Conservation (phyloP, 2,329 filamentous ascomycete genomes). For the Colletotrichum gigasporum region DNA sequence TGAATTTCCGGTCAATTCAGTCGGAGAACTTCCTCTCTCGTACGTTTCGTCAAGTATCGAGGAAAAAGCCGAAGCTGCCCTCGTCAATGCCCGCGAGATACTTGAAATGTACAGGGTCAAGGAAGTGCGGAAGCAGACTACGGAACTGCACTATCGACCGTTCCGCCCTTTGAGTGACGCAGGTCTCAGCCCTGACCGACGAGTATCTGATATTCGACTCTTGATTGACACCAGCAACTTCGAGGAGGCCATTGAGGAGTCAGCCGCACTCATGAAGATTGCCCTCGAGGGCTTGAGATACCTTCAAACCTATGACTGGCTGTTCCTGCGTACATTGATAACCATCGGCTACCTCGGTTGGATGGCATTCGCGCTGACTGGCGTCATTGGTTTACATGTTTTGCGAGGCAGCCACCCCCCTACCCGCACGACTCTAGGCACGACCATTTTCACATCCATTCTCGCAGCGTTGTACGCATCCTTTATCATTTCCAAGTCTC, state of each 20-base stretch:
- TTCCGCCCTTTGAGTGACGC: constrained; percentile 75
- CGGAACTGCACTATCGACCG: constrained; percentile 79
- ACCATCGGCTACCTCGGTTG: constrained; percentile 93
- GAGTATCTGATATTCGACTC: constrained; percentile 72
- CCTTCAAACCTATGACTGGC: constrained; percentile 97
- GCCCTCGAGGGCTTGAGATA: constrained; percentile 88
- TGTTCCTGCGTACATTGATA: constrained; percentile 89
- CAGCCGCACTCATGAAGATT: constrained; percentile 78
- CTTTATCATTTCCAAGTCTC: constrained; percentile 82
- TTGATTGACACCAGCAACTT: constrained; percentile 74
- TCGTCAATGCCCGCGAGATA: constrained; percentile 87
- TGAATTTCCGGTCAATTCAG: constrained; percentile 94
- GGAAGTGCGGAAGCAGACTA: constrained; percentile 82
- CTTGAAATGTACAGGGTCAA: constrained; percentile 97
- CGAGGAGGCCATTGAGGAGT: constrained; percentile 82
- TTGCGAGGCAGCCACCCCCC: constrained; percentile 75
- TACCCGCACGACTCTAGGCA: constrained; percentile 68
- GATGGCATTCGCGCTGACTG: constrained; percentile 92
- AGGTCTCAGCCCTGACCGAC: constrained; percentile 70
- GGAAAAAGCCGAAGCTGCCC: constrained; percentile 84
- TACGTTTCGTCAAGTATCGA: constrained; percentile 78
- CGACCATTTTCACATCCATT: constrained; percentile 76
- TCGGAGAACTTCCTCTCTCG: constrained; percentile 88
- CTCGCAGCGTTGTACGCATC: constrained; percentile 82
- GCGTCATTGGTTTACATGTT: constrained; percentile 88